Percentiles rank a stretch among this genome's conserved stretches.
phyloP scores from a whole-genome alignment of 768 basidiomycete genomes.

The Podaxis sp. region DNA sequence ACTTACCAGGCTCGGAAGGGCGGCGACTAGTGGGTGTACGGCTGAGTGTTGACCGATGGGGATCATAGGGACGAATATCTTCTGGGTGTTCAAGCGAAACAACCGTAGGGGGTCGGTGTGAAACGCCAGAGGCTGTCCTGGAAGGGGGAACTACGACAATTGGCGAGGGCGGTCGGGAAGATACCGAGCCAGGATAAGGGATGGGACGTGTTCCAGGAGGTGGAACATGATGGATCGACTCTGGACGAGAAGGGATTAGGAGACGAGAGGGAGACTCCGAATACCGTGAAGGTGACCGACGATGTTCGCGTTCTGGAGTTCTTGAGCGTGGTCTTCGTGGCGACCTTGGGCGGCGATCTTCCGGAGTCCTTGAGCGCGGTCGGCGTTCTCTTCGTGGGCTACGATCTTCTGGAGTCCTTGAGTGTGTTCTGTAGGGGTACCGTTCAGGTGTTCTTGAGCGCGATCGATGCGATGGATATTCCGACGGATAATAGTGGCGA shows the following conservation, averaged over 20 bases:
- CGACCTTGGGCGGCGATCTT: not conserved
- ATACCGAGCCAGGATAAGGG: constrained; percentile 9
- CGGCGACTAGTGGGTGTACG: constrained; percentile 9
- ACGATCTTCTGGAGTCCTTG: not conserved
- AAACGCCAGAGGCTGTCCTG: constrained; percentile 9
- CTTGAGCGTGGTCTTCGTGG: constrained; percentile 5
- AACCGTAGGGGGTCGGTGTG: constrained; percentile 24
- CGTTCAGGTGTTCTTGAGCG: constrained; percentile 8
- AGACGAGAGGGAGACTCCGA: constrained; percentile 22
- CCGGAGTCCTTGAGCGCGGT: not conserved
- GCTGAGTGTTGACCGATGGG: constrained; percentile 9
- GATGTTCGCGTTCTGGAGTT: constrained; percentile 1
- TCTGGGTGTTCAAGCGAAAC: constrained; percentile 20
- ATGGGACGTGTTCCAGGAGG: constrained; percentile 3
- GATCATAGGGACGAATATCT: constrained; percentile 11
- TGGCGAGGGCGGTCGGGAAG: constrained; percentile 6
- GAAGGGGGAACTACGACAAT: constrained; percentile 23
- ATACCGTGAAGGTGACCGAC: not conserved
- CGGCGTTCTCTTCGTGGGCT: constrained; percentile 1
- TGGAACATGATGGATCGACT: constrained; percentile 22
- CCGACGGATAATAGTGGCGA: not conserved
- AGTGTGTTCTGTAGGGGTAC: not conserved
- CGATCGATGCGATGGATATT: not conserved
- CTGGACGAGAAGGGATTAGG: constrained; percentile 24
- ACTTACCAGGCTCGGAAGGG: constrained; percentile 6